Base-by-base conservation (phyloP, 2,329 filamentous ascomycete genomes). In the Fusarium sublunatum region DNA sequence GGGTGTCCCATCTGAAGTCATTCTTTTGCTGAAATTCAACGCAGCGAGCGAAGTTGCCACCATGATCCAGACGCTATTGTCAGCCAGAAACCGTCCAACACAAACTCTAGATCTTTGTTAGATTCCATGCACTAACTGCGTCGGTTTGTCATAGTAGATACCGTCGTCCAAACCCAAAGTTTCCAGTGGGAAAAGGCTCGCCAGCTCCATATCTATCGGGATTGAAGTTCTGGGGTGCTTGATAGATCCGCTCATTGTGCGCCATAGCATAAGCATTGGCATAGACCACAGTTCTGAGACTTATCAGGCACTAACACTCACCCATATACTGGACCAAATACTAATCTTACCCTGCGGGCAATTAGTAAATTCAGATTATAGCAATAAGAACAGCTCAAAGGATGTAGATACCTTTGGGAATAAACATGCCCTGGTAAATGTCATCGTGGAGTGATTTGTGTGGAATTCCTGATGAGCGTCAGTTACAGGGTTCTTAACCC, bases 401-500 rank as follows among this genome's bases (percentile, higher is more conserved):
- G 19, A 13, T 25, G 25, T 1, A 3, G 2, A 22, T 60, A 73
- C 85, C 85, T 60, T 81, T 82, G 11, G 83, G 84, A 57, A 88
- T 86, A 60, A 82, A 80, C 75, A 85, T 83, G 43, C 81, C 83
- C 24, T 82, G 76, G 65, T 87, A 88, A 28, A 81, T 74, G 63
- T 88, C 86, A 55, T 88, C 84, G 49, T 82, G 71, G 3, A 81
- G 76, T 11, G 83, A 78, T 57, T 76, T 81, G 71, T 88, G 86
- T 9, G 86, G 85, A 47, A 87, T 83, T 6, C 72, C 72, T 72
- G 41, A 35, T 39, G 24, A 31, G 35, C 26, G 42, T 69, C 40
- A 69, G 52, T 45, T 52, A n/a, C 53, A 45, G 42, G 44, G 41
- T 55, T 39, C 40, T 29, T 38, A 22, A 28, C 15, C 32, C 8